Evolutionary conservation across 768 basidiomycete genomes (phyloP).

Genomic region (Paxillus rubicundulus): DNA sequence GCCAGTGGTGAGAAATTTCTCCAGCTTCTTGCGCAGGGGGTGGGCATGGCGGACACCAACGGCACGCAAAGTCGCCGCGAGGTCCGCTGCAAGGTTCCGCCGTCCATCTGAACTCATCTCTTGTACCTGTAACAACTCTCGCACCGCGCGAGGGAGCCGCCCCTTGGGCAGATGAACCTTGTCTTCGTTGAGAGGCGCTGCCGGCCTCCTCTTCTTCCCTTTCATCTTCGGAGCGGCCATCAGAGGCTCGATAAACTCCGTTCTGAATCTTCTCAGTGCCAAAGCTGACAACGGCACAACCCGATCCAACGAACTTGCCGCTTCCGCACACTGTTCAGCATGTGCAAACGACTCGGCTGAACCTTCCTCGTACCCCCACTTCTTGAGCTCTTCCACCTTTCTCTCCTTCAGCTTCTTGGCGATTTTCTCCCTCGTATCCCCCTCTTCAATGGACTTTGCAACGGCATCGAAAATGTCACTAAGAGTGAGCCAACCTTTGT

Average conservation of each 20-base stretch:
- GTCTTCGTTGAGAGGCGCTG: conserved; percentile 38
- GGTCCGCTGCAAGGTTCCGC: conserved; percentile 43
- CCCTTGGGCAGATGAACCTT: conserved; percentile 53
- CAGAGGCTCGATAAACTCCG: conserved; percentile 68
- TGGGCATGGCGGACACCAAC: conserved; percentile 63
- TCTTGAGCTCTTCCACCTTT: conserved; percentile 58
- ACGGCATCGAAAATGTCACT: conserved; percentile 58
- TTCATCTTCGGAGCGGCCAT: conserved; percentile 66
- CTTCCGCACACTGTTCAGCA: conserved; percentile 72
- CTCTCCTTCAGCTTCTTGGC: conserved; percentile 57
- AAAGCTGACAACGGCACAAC: conserved; percentile 62
- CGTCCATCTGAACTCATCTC: conserved; percentile 47
- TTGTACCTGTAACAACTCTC: conserved; percentile 57
- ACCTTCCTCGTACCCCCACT: conserved; percentile 66
- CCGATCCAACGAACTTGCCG: conserved; percentile 65
- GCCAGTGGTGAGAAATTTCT: conserved; percentile 45
- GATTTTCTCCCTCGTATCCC: conserved; percentile 59
- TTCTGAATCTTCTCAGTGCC: conserved; percentile 69
- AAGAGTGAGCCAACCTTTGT: conserved; percentile 75
- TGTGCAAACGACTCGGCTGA: conserved; percentile 45
- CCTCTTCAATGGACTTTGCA: conserved; percentile 48
- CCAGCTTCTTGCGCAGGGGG: conserved; percentile 65
- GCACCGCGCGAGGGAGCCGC: conserved; percentile 65
- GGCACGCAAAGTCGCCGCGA: conserved; percentile 48
- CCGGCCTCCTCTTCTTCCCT: conserved; percentile 44